These are phyloP conservation scores for Candida saitoana DNA, from an alignment of 805 yeast species.

Conservation along the genomic window DNA sequence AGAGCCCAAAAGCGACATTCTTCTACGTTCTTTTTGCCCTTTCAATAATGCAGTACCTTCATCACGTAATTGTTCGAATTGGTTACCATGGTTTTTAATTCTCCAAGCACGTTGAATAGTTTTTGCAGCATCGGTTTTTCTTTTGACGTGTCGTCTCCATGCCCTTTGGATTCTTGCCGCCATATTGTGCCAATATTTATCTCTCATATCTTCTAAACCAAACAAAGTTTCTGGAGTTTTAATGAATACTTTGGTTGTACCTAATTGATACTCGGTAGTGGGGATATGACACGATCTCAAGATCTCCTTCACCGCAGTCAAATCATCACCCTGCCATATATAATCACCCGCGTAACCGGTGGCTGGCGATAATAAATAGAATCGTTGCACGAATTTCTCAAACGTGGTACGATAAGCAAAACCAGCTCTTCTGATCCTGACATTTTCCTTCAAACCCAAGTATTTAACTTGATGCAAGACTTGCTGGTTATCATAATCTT, in stretches of 20 bases:
- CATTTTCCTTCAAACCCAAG: constrained; percentile 93
- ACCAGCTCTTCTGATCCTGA: constrained; percentile 96
- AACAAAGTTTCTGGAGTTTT: constrained; percentile 96
- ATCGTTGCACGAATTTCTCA: constrained; percentile 93
- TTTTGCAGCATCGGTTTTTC: constrained; percentile 83
- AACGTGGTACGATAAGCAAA: constrained; percentile 96
- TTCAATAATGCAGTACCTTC: constrained; percentile 68
- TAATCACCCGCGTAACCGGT: constrained; percentile 89
- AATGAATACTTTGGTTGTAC: constrained; percentile 87
- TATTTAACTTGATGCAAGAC: constrained; percentile 95
- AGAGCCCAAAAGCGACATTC: constrained; percentile 81
- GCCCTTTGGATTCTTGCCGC: constrained; percentile 97
- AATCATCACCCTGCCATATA: constrained; percentile 54
- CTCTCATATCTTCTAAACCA: constrained; percentile 94
- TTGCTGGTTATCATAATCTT: constrained; percentile 82
- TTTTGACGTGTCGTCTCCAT: constrained; percentile 78
- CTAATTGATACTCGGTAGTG: constrained; percentile 78
- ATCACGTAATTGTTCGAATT: constrained; percentile 80
- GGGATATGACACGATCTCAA: constrained; percentile 64
- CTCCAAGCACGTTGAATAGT: constrained; percentile 81
- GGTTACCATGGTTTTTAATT: constrained; percentile 72
- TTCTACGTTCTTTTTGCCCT: constrained; percentile 82
- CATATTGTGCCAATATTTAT: constrained; percentile 96
- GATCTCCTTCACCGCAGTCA: constrained; percentile 49
- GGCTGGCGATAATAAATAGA: constrained; percentile 77